Evolutionary conservation across 345 rosid genomes (phyloP), one percentile per base, ranked within the genome.

Genomic region (Clausena lansium): DNA sequence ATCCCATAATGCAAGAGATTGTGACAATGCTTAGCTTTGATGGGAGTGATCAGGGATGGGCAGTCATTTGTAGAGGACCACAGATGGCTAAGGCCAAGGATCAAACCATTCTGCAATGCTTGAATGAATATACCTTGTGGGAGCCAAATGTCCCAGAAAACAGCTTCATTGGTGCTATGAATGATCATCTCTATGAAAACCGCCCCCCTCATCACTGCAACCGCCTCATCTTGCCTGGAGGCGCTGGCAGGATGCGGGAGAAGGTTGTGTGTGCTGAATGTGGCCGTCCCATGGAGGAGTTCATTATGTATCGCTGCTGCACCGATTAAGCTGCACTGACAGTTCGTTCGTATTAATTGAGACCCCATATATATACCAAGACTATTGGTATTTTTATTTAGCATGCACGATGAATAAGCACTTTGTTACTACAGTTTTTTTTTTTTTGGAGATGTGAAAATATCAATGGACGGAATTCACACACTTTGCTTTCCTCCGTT

Each of bases 21-120:
- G 74, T 80, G 71, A 80, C 81, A 2, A 78, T 90, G 90, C 90
- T 90, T 6, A 88, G 82, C 84, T 90, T 79, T 41, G 97, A 88
- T 19, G 86, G 87, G 15, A 86, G 91, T n/a, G 91, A 88, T 20
- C 81, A 81, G 7, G 91, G 90, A 2, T 91, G 94, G 96, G 94
- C 88, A 1, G 81, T 90, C 78, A 67, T 90, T 32, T 47, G 84
- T 13, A 54, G 6, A 9, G 90, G 89, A 15, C 4, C 80, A 0
- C 81, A 79, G 22, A 71, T 86, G 80, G 86, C 87, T 1, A 91
- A 76, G 78, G 89, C 84, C 13, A 87, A 77, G 70, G 89, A 82
- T 2, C 81, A 80, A 0, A 65, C 66, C 19, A 77, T 87, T 1
- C 6, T 76, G 70, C 30, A 38, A 54, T 52, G 85, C 70, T 33